A percentile compares a stretch with the other conserved stretches of the same genome.
Evolutionary conservation across 2,329 filamentous ascomycete species (phyloP).

Genomic region (Penicillium sp.): DNA sequence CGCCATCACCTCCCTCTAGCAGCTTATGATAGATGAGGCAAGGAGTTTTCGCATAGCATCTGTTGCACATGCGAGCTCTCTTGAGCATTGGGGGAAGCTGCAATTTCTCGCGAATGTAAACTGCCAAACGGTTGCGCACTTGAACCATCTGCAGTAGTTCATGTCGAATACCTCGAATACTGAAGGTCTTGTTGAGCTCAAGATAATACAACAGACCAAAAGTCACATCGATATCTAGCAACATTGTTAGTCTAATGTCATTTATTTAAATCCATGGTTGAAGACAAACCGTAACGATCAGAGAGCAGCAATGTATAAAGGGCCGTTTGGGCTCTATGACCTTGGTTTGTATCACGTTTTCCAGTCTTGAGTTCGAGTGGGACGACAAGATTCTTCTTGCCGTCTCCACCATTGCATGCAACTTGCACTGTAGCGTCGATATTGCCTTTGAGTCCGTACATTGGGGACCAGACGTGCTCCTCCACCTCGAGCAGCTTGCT

Average conservation of each 20-base stretch:
- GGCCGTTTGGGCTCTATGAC: conserved; percentile 89
- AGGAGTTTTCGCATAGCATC: conserved; percentile 85
- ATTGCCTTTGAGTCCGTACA: conserved; percentile 96
- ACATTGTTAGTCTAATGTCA: conserved; percentile 13
- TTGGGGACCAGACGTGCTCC: conserved; percentile 97
- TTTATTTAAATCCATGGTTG: background rate
- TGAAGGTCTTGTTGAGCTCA: conserved; percentile 81
- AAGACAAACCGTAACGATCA: conserved; percentile 71
- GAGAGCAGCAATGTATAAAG: conserved; percentile 90
- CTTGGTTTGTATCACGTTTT: conserved; percentile 71
- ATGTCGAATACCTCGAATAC: conserved; percentile 79
- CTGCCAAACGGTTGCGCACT: conserved; percentile 86
- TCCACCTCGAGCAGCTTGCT: conserved; percentile 95
- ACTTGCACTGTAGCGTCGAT: conserved; percentile 96
- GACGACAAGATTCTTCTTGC: conserved; percentile 71
- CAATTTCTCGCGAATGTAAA: conserved; percentile 77
- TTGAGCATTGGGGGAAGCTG: conserved; percentile 84
- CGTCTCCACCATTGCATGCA: conserved; percentile 69
- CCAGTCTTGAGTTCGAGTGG: conserved; percentile 97
- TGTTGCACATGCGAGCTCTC: conserved; percentile 76
- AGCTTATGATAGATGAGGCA: conserved; percentile 92
- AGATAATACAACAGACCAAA: conserved; percentile 95
- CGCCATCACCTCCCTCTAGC: conserved; percentile 77
- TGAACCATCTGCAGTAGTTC: conserved; percentile 97
- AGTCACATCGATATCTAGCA: conserved; percentile 75